Evolutionary conservation across 129 eudicot genomes (phyloP).

Genomic region (Centrapalus pauciflorus): DNA sequence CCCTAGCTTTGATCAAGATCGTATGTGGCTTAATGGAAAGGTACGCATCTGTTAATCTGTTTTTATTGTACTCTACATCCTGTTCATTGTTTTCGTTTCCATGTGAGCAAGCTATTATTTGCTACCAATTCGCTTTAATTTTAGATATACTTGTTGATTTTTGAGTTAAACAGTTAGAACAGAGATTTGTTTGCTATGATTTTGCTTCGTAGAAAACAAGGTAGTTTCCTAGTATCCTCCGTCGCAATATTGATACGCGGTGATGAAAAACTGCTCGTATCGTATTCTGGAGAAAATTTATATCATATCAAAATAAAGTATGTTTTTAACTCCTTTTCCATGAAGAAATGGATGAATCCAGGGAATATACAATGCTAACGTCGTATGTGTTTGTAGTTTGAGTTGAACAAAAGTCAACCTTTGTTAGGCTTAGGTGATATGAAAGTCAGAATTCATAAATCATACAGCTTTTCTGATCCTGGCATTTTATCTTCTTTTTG

Average conservation of each 20-base stretch:
- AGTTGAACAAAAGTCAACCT: neutral
- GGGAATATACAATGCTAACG: neutral
- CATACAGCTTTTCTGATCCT: neutral
- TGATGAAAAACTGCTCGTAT: neutral
- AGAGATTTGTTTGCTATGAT: neutral
- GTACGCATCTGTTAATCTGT: slow-evolving; percentile 27
- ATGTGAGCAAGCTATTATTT: neutral
- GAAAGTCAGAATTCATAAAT: neutral
- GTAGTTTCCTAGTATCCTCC: neutral
- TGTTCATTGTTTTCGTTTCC: neutral
- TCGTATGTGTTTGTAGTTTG: neutral
- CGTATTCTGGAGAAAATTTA: neutral
- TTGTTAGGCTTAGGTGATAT: neutral
- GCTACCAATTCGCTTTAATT: neutral
- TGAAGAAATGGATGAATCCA: neutral
- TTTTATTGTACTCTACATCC: neutral
- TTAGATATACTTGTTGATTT: neutral
- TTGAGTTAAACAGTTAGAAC: neutral
- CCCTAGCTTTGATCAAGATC: slow-evolving; percentile 71
- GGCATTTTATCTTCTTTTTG: slow-evolving; percentile 15
- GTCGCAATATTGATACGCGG: neutral
- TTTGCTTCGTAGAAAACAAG: slow-evolving; percentile 10
- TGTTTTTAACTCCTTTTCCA: neutral
- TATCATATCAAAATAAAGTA: neutral
- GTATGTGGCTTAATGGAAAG: slow-evolving; percentile 98